Evolutionary conservation across 2,329 filamentous ascomycete genomes (phyloP).

Genomic region (Calonectria honghensis): DNA sequence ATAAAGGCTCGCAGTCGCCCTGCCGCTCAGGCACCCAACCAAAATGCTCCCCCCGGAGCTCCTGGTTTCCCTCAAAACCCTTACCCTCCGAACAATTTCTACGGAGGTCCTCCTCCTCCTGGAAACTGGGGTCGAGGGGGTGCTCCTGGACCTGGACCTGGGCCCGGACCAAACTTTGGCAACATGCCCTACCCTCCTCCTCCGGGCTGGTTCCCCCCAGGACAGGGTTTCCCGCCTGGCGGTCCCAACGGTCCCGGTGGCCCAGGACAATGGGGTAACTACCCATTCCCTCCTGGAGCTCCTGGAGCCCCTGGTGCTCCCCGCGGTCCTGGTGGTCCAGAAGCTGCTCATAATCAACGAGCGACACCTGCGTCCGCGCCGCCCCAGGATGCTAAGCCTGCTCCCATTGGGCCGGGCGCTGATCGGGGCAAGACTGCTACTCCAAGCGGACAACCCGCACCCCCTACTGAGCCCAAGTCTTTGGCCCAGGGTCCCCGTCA

Average conservation of each 20-base stretch:
- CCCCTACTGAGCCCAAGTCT: constrained; percentile 73
- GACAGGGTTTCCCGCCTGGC: constrained; percentile 82
- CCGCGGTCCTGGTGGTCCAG: constrained; percentile 49
- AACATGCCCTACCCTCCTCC: constrained; percentile 87
- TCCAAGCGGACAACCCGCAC: constrained; percentile 66
- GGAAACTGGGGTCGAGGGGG: constrained; percentile 73
- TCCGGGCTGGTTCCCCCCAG: constrained; percentile 86
- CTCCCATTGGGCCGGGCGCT: constrained; percentile 70
- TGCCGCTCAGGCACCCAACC: constrained; percentile 56
- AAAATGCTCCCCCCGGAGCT: constrained; percentile 60
- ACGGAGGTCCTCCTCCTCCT: constrained; percentile 72
- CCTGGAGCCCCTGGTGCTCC: constrained; percentile 73
- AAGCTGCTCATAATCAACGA: constrained; percentile 73
- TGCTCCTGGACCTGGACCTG: constrained; percentile 75
- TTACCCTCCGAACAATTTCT: constrained; percentile 68
- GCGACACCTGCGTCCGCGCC: constrained; percentile 69
- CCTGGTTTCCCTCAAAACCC: constrained; percentile 65
- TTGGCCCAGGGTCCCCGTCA: constrained; percentile 68
- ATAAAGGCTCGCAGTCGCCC: constrained; percentile 64
- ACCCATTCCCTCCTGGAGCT: constrained; percentile 77
- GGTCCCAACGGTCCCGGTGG: constrained; percentile 71
- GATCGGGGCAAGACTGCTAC: constrained; percentile 70
- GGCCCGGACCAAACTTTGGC: constrained; percentile 78
- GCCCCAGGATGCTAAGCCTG: constrained; percentile 66
- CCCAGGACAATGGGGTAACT: constrained; percentile 75